A percentile compares a stretch with the other conserved stretches of the same genome.
phyloP scores from a whole-genome alignment of 192 early-diverging fungal species.

The Allomyces javanicus region DNA sequence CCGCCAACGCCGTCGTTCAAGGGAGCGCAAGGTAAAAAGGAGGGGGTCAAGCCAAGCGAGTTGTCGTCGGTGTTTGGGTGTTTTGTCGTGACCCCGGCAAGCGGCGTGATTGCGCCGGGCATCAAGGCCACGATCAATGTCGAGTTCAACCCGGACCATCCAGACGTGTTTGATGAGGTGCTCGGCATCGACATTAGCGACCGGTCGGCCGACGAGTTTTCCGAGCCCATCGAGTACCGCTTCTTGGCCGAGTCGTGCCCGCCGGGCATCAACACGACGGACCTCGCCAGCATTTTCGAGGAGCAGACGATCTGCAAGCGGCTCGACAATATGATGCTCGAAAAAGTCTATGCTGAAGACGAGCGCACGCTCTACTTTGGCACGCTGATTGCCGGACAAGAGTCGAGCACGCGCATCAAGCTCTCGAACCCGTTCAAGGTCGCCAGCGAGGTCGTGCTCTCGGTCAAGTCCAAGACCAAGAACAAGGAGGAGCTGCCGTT shows the following conservation, averaged over 20 bases:
- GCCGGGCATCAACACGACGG: conserved; percentile 37
- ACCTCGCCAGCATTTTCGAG: conserved; percentile 36
- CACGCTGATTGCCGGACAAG: conserved; percentile 30
- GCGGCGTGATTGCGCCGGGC: conserved; percentile 22
- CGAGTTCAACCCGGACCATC: conserved; percentile 36
- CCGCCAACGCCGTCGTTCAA: no score
- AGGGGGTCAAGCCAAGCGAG: conserved; percentile 28
- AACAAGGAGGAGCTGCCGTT: conserved; percentile 30
- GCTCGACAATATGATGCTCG: conserved; percentile 18
- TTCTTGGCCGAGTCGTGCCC: conserved; percentile 34
- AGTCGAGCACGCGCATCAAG: conserved; percentile 33
- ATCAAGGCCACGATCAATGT: conserved; percentile 33
- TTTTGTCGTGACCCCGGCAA: conserved; percentile 34
- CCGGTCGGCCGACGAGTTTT: conserved; percentile 19
- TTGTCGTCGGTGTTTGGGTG: conserved; percentile 28
- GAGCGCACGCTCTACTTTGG: conserved; percentile 38
- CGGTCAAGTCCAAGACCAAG: conserved; percentile 24
- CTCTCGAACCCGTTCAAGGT: conserved; percentile 42
- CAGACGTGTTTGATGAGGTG: conserved; percentile 34
- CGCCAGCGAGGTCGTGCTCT: conserved; percentile 26
- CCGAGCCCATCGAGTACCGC: conserved; percentile 29
- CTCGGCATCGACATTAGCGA: conserved; percentile 37
- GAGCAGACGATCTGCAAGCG: conserved; percentile 39
- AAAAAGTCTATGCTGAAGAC: conserved; percentile 41
- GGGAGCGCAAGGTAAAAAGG: conserved; percentile 17